These are phyloP conservation scores for Arctium lappa DNA, from an alignment of 129 eudicot species.

Conservation along the genomic window DNA sequence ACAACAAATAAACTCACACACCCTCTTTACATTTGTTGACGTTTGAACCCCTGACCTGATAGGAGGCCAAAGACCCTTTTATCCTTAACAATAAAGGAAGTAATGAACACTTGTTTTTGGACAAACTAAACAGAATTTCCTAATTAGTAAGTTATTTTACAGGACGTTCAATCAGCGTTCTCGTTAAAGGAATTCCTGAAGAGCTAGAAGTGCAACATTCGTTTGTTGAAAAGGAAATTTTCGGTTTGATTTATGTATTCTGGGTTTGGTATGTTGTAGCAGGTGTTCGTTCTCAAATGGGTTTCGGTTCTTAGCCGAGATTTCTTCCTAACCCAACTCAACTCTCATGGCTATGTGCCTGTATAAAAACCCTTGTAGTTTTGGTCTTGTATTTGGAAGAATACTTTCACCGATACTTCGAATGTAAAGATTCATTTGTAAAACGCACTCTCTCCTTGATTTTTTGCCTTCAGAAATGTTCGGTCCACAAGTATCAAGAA, in stretches of 20 bases:
- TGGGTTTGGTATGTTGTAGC: constrained; percentile 15
- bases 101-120: not conserved
- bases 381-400: constrained; percentile 15
- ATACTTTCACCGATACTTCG: constrained; percentile 6
- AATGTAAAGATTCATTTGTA: constrained; percentile 9
- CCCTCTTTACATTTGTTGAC: too few species aligned
- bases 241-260: constrained; percentile 13
- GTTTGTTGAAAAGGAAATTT: not conserved
- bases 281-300: not conserved
- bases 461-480: not conserved
- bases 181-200: constrained; percentile 70
- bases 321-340: not conserved
- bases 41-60: too few species aligned
- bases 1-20: too few species aligned
- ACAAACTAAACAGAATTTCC: not conserved
- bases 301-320: not conserved
- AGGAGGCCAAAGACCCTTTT: not conserved
- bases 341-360: not conserved
- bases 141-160: not conserved
- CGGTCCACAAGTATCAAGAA: not conserved
- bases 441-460: not conserved
- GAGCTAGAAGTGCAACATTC: constrained; percentile 26
- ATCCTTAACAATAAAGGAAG: not conserved
- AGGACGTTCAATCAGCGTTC: constrained; percentile 53
- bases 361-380: constrained; percentile 11